These are phyloP conservation scores for Pythium brassicae DNA, from an alignment of 352 stramenopile genomes.

Conservation along the genomic window DNA sequence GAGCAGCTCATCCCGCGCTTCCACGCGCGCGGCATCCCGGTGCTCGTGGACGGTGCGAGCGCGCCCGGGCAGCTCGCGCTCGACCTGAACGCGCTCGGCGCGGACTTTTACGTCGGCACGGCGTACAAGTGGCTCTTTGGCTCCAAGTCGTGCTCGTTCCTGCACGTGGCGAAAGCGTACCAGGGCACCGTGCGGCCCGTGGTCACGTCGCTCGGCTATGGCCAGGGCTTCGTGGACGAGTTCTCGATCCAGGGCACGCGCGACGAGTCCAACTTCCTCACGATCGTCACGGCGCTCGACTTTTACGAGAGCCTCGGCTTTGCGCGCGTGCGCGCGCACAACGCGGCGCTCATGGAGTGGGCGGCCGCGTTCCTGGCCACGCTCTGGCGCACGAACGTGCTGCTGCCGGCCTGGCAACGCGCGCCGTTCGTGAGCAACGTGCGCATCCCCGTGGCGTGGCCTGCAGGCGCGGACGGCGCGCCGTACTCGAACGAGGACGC, in stretches of 20 bases:
- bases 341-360: constrained; percentile 84
- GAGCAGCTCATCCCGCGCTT: constrained; percentile 83
- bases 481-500: constrained; percentile 61
- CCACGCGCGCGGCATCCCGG: constrained; percentile 68
- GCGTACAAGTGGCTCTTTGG: constrained; percentile 86
- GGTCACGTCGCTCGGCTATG: constrained; percentile 77
- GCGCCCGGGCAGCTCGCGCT: constrained; percentile 68
- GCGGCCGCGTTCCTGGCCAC: constrained; percentile 65
- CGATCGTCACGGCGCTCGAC: constrained; percentile 74
- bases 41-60: constrained; percentile 78
- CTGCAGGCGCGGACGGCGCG: constrained; percentile 31
- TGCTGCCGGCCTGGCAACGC: constrained; percentile 76
- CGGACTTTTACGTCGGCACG: constrained; percentile 83
- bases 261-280: constrained; percentile 82
- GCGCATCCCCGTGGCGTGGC: constrained; percentile 66
- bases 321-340: constrained; percentile 72
- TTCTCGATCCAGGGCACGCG: constrained; percentile 81
- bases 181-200: constrained; percentile 66
- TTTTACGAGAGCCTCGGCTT: constrained; percentile 82
- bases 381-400: constrained; percentile 65
- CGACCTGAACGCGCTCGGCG: constrained; percentile 56
- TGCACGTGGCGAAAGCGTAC: constrained; percentile 81
- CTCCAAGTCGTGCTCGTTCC: constrained; percentile 82
- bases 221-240: constrained; percentile 79
- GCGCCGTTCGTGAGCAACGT: constrained; percentile 81